These are phyloP conservation scores for Rhodotorula paludigena DNA, from an alignment of 768 basidiomycete species.

Conservation along the genomic window DNA sequence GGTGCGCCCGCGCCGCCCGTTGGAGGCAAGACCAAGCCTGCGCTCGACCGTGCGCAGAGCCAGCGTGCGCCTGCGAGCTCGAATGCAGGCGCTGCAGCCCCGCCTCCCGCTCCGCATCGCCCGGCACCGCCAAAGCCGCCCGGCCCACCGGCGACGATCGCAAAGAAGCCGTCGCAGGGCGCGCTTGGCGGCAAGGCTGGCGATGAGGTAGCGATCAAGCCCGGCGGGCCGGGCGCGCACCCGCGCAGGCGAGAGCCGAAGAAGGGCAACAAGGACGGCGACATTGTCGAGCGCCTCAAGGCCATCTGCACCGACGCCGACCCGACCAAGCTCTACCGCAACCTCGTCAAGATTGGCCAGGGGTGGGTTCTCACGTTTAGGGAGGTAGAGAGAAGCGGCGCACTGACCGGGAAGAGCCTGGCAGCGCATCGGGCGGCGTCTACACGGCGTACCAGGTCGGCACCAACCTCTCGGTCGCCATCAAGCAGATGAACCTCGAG, in stretches of 20 bases:
- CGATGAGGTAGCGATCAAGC: conserved; percentile 39
- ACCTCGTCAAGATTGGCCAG: conserved; percentile 93
- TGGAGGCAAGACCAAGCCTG: conserved; percentile 18
- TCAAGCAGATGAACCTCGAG: conserved; percentile 99
- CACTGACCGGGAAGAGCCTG: too few relatives aligned
- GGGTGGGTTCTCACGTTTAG: conserved; percentile 66
- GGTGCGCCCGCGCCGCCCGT: not conserved
- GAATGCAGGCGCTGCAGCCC: conserved; percentile 58
- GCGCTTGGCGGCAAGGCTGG: not conserved
- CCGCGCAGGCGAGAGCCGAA: conserved; percentile 77
- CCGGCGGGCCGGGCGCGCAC: conserved; percentile 59
- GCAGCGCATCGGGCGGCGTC: conserved; percentile 90
- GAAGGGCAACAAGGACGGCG: conserved; percentile 67
- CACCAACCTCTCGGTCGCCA: conserved; percentile 87
- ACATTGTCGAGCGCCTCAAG: conserved; percentile 83
- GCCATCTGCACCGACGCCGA: conserved; percentile 97
- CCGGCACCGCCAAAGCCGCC: conserved; percentile 37
- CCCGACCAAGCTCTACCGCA: conserved; percentile 87
- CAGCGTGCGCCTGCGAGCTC: conserved; percentile 61
- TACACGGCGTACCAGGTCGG: conserved; percentile 98
- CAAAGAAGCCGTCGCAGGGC: conserved; percentile 16
- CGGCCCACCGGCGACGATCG: not conserved
- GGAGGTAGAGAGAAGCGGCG: too few relatives aligned
- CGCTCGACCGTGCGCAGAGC: conserved; percentile 48
- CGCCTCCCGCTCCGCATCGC: conserved; percentile 53